Evolutionary conservation across 2,329 filamentous ascomycete genomes (phyloP), one percentile per base, ranked within the genome.

Genomic region (Mycocentrospora acerina): DNA sequence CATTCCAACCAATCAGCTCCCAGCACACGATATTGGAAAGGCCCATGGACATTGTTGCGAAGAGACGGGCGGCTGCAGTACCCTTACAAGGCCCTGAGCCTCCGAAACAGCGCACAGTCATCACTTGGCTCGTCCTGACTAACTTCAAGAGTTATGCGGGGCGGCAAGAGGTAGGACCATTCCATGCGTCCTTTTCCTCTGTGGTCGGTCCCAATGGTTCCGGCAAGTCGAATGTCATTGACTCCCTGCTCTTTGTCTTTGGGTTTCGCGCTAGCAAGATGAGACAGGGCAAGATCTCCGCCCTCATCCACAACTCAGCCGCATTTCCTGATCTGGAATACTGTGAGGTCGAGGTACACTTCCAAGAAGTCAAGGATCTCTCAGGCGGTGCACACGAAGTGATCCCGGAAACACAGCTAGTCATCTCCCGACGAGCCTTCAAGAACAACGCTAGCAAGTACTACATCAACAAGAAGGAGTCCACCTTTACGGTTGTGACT

Each of bases 101-200:
- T 1, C 87, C 90, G 1, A 95, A 90, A 65, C 76, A 89, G 35
- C 86, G 93, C 36, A 90, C 93, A 50, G 91, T 97, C 37, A 91
- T 98, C 51, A 93, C 88, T 13, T 89, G 95, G 63, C 76, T 98
- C 32, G 83, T 95, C 43, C 77, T 98, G 54, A 94, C 82, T 51
- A 98, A 98, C 69, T 98, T 98, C 81, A 98, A 98, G 74, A 97
- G 91, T 72, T 98, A 98, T 66, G 93, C 93, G 12, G 93, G 93
- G 4, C 78, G 87, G 46, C 93, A 98, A 67, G 86, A 95, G 70
- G 93, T 98, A 42, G 93, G 93, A 0, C 93, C 93, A 0, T 98
- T 98, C 66, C 93, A 98, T 66, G 80, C 88, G 2, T 98, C 93
- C 0, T 98, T 98, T 71, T 96, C 93, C 2, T 96, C 93, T 0